Evolutionary conservation across 441 rosid species (phyloP).

Genomic region (Bocquillonia castaneifolia): DNA sequence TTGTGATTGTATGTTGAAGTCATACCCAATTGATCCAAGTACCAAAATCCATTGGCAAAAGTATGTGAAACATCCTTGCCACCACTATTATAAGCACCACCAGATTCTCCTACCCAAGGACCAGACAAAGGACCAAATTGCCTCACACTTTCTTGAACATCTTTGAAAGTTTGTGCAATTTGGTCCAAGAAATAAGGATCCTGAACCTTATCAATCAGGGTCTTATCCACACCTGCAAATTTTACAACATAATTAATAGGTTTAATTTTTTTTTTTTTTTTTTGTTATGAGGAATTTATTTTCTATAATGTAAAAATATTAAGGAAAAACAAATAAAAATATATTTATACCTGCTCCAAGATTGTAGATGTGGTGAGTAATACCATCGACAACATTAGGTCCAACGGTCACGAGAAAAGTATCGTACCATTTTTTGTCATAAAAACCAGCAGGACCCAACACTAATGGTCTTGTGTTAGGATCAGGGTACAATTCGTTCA

Average conservation of each 20-base stretch:
- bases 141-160: slow-evolving; percentile 17
- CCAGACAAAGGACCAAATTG: slow-evolving; percentile 45
- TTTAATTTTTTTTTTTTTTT: too few relatives aligned
- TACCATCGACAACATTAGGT: slow-evolving; percentile 40
- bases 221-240: slow-evolving; percentile 41
- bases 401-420: slow-evolving; percentile 41
- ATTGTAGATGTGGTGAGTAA: slow-evolving; percentile 63
- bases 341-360: slow-evolving; percentile 44
- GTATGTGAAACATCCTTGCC: slow-evolving; percentile 53
- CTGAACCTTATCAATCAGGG: slow-evolving; percentile 41
- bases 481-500: slow-evolving; percentile 37
- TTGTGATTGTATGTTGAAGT: slow-evolving; percentile 49
- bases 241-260: neutral
- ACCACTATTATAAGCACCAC: slow-evolving; percentile 73
- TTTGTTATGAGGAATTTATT: too few relatives aligned
- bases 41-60: slow-evolving; percentile 62
- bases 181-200: slow-evolving; percentile 47
- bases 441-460: slow-evolving; percentile 59
- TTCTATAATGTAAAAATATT: too few relatives aligned
- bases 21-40: slow-evolving; percentile 64
- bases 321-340: neutral
- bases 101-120: slow-evolving; percentile 66
- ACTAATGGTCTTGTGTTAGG: slow-evolving; percentile 36
- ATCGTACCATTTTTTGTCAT: slow-evolving; percentile 47
- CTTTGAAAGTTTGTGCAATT: slow-evolving; percentile 40